These are phyloP conservation scores for Diaporthe australafricana DNA, from an alignment of 2,329 filamentous ascomycete species.

Conservation along the genomic window DNA sequence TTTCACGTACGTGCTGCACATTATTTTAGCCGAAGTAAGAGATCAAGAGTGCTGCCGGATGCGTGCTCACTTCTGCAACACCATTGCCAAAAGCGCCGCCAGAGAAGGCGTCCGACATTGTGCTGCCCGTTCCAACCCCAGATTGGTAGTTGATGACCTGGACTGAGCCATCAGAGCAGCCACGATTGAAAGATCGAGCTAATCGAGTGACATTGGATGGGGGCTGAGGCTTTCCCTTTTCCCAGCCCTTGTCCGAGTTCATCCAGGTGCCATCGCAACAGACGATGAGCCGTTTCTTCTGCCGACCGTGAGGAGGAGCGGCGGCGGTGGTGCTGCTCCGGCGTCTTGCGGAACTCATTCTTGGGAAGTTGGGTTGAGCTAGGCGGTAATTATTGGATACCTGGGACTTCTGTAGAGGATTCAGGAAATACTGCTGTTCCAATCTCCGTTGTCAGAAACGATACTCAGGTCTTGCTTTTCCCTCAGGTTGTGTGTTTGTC, in stretches of 20 bases:
- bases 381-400: neutral
- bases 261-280: slow-evolving; percentile 68
- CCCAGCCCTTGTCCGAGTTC: slow-evolving; percentile 61
- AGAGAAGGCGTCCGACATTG: slow-evolving; percentile 60
- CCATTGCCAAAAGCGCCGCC: slow-evolving; percentile 68
- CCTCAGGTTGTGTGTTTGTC: neutral
- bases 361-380: neutral
- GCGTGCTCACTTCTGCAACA: slow-evolving; percentile 58
- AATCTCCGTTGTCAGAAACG: neutral
- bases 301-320: neutral
- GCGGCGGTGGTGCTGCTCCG: neutral
- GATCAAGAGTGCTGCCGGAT: no score
- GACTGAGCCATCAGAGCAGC: slow-evolving; percentile 61
- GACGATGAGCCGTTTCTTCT: slow-evolving; percentile 60
- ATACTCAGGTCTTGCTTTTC: neutral
- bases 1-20: slow-evolving; percentile 66
- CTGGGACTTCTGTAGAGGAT: slow-evolving; percentile 16
- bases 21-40: neutral
- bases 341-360: neutral
- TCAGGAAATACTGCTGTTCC: neutral
- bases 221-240: slow-evolving; percentile 59
- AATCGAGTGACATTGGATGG: slow-evolving; percentile 73
- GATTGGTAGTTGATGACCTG: slow-evolving; percentile 73
- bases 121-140: slow-evolving; percentile 67
- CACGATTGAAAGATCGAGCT: slow-evolving; percentile 65